A percentile compares a stretch with the other conserved stretches of the same genome.
Conservation (phyloP, 352 stramenopile species). For the Pythium insidiosum region DNA sequence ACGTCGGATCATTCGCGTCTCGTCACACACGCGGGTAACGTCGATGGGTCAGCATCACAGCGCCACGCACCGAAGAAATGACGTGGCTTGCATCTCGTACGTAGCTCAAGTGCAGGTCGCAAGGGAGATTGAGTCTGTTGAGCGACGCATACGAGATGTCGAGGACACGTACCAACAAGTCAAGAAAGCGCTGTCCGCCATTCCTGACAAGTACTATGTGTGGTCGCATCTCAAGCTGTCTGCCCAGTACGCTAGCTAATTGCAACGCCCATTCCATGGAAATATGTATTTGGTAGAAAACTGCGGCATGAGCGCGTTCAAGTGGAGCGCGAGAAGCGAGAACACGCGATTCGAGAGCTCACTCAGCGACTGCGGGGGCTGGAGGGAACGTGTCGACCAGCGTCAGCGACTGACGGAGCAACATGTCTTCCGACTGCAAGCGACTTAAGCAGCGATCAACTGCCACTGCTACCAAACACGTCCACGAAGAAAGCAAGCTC, state of each 20-base stretch:
- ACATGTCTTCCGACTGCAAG: background rate
- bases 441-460: conserved; percentile 8
- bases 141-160: conserved; percentile 20
- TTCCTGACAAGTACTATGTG: conserved; percentile 42
- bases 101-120: conserved; percentile 24
- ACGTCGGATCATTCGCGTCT: conserved; percentile 23
- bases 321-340: conserved; percentile 21
- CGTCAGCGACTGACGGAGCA: background rate
- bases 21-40: conserved; percentile 23
- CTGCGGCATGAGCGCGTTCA: conserved; percentile 37
- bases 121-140: conserved; percentile 24
- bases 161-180: conserved; percentile 28
- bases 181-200: conserved; percentile 33
- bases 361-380: conserved; percentile 20
- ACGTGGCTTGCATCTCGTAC: conserved; percentile 6
- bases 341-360: conserved; percentile 16
- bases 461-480: background rate
- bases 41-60: conserved; percentile 1
- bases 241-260: too few relatives aligned
- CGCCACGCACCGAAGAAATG: background rate
- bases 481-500: conserved; percentile 1
- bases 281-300: conserved; percentile 25
- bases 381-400: conserved; percentile 10
- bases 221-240: background rate
- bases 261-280: background rate